These are phyloP conservation scores for Ophiobolus disseminans DNA, from an alignment of 2,329 filamentous ascomycete species.

Conservation along the genomic window DNA sequence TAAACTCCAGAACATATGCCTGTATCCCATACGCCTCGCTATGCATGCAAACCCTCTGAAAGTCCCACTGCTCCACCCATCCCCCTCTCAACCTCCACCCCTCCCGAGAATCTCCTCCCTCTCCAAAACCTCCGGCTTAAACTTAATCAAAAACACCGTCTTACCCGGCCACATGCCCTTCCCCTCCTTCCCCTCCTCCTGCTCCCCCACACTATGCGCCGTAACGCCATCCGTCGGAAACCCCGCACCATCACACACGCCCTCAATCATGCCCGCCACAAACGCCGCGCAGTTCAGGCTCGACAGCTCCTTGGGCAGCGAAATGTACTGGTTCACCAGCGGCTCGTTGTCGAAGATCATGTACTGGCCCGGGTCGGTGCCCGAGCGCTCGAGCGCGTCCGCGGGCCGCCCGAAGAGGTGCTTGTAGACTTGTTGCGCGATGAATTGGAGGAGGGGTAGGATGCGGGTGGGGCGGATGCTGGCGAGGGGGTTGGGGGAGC, in stretches of 20 bases:
- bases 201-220: constrained; percentile 72
- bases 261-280: constrained; percentile 93
- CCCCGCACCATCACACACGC: constrained; percentile 89
- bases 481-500: constrained; percentile 57
- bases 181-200: constrained; percentile 59
- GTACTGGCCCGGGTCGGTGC: constrained; percentile 89
- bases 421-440: constrained; percentile 89
- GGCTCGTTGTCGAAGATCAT: constrained; percentile 99
- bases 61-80: neutral
- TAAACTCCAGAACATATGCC: constrained; percentile 3
- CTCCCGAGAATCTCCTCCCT: constrained; percentile 82
- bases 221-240: constrained; percentile 85
- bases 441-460: constrained; percentile 90
- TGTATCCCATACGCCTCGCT: constrained; percentile 22
- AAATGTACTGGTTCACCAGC: constrained; percentile 92
- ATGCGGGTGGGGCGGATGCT: constrained; percentile 80
- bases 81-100: constrained; percentile 50
- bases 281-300: constrained; percentile 96
- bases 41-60: constrained; percentile 11
- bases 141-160: constrained; percentile 95
- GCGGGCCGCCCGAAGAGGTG: constrained; percentile 91
- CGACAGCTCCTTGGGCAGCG: constrained; percentile 92
- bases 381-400: constrained; percentile 89
- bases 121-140: constrained; percentile 89
- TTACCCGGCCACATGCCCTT: constrained; percentile 84